Base-by-base conservation (phyloP, 2,329 filamentous ascomycete species). In the Plectosphaerella plurivora region DNA sequence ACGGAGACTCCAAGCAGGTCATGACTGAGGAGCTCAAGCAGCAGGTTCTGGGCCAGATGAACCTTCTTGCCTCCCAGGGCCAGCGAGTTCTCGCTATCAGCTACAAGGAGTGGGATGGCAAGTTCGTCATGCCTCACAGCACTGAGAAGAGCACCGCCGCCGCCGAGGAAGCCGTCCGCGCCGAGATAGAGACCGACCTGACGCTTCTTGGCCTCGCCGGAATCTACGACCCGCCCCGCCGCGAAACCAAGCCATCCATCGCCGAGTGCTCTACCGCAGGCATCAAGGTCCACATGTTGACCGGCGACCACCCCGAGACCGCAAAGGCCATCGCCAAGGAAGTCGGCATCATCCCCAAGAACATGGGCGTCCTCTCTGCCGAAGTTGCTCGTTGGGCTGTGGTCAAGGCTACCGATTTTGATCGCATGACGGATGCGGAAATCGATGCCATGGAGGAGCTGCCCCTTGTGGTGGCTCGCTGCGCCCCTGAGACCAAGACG, bases 401-500 rank as follows among this genome's bases (percentile, higher is more conserved):
- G 15, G 84, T 88, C 73, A 88, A 88, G 54, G 89, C 88, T 0
- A 81, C 83, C 28, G 83, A 91, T 57, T 93, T 96, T 59, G 91
- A 95, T 66, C 84, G 83, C 56, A 76, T 95, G 57, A 81, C 81
- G 6, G 87, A 94, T 46, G 82, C 76, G 0, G 82, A 94, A 66
- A 88, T 95, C 51, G 90, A 96, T 58, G 75, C 77, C 1, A 73
- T 95, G 15, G 84, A 87, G 5, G 83, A 90, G 41, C 73, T 95
- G 2, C 90, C 90, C 3, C 75, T 93, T 1, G 91, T 95, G 9
- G 86, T 95, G 55, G 90, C 91, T 37, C 86, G 91, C 37, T 95
- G 90, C 65, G 88, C 89, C 1, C 91, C 91, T 0, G 83, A 88
- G 54, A 95, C 91, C 39, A 96, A 96, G 71, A 90, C 91, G 5